phyloP scores from a whole-genome alignment of 2,329 filamentous ascomycete species.

The Hawksworthiomyces lignivorus region DNA sequence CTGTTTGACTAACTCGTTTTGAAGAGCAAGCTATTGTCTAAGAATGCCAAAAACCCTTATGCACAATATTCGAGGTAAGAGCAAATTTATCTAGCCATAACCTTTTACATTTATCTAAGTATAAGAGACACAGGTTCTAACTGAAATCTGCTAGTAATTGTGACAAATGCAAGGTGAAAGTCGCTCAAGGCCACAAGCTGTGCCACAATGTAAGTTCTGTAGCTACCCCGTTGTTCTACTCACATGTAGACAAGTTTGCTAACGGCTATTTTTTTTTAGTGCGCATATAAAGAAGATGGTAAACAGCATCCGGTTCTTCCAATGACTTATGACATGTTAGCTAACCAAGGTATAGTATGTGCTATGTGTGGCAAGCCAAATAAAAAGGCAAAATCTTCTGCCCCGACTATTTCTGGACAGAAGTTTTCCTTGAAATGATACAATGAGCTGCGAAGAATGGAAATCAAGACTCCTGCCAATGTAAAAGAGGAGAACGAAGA shows the following conservation, averaged over 20 bases:
- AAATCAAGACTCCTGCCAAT: too few species aligned
- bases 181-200: constrained; percentile 51
- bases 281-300: constrained; percentile 56
- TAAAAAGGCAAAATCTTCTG: constrained; percentile 39
- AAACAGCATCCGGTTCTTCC: constrained; percentile 17
- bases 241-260: not conserved
- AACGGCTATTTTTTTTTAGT: constrained; percentile 21
- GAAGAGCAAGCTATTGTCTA: constrained; percentile 57
- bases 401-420: constrained; percentile 49
- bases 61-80: constrained; percentile 47
- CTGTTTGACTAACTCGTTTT: not conserved
- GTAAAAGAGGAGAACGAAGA: too few species aligned
- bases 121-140: too few species aligned
- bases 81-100: too few species aligned
- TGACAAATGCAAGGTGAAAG: constrained; percentile 54
- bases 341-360: constrained; percentile 37
- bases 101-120: too few species aligned
- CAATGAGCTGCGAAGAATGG: too few species aligned
- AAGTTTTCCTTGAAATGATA: constrained; percentile 55
- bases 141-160: constrained; percentile 35
- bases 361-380: constrained; percentile 57
- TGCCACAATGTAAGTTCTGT: constrained; percentile 35
- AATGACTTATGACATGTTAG: not conserved
- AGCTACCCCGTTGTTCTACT: too few species aligned
- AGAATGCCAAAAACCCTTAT: constrained; percentile 58